Conservation (phyloP, 148 eudicot species). For the Diospyros lotus region DNA sequence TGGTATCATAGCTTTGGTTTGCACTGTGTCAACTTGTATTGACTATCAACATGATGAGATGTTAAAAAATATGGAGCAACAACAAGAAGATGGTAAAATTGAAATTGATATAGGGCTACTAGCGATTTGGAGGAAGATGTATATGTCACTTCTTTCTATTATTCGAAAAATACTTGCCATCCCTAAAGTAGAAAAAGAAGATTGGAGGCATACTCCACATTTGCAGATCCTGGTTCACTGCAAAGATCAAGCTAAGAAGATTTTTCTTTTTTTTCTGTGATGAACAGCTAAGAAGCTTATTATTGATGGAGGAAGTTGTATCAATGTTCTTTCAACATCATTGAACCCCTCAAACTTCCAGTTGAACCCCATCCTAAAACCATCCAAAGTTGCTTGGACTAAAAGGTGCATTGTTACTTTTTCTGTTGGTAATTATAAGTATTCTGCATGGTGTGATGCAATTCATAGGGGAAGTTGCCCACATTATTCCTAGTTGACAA, state of each 20-base stretch:
- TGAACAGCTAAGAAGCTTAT: background rate
- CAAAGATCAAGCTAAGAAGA: background rate
- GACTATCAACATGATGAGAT: too few species aligned
- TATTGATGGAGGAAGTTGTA: slow-evolving; percentile 5
- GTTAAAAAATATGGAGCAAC: too few species aligned
- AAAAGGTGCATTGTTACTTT: background rate
- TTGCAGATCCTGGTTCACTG: background rate
- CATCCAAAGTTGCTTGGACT: background rate
- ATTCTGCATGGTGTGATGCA: slow-evolving; percentile 6
- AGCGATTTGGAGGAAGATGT: background rate
- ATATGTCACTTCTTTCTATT: background rate
- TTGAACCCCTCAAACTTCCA: background rate
- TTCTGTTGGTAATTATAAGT: background rate
- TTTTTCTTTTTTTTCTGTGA: background rate
- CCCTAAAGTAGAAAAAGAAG: background rate
- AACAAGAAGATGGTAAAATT: background rate
- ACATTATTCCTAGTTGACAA: background rate
- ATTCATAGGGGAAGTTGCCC: background rate
- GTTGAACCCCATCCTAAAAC: background rate
- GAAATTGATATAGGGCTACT: background rate
- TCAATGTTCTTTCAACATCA: background rate
- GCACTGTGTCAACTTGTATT: too few species aligned
- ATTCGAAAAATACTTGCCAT: background rate
- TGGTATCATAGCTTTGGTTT: too few species aligned
- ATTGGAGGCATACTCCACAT: background rate